Evolutionary conservation across 257 asterid genomes (phyloP), one percentile per base, ranked within the genome.

Genomic region (Nicotiana tomentosiformis): DNA sequence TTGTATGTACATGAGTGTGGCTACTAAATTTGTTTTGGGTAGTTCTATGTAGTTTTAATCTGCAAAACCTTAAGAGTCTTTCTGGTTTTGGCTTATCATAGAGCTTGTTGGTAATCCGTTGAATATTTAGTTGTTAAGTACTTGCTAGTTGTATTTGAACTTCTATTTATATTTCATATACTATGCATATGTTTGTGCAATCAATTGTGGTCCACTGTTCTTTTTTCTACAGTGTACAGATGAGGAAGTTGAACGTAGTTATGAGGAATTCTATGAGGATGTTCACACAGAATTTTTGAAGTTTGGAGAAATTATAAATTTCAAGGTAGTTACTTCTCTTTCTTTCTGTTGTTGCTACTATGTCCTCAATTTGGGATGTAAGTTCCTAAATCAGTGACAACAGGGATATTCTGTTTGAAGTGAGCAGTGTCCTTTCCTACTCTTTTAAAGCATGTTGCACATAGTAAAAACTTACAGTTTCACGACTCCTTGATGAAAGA

Each of bases 221-320:
- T 88, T 77, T 83, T 84, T 66, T 85, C 84, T 85, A 84, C 98
- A 96, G 99, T 78, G 85, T 86, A 90, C 98, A 43, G 98, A 96
- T 53, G 99, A 96, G 90, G 99, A 96, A 86, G 95, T 90, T 80
- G 98, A 96, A 62, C 91, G 33, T 80, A 90, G 93, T 84, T 96
- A 90, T 84, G 99, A 96, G 90, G 99, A 94, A 87, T 96, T 94
- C 81, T 96, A 96, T 78, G 98, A 96, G 91, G 98, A 96, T 77
- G 99, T 96, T 81, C 99, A 96, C 87, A 94, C 99, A 18, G 98
- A 96, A 84, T 94, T 96, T 86, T 88, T 94, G 93, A 96, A 94
- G 87, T 96, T 92, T 55, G 99, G 99, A 82, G 99, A 93, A 89
- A 89, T 96, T 74, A 86, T 94, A 58, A 96, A 96, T 91, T 93